phyloP scores from a whole-genome alignment of 345 rosid genomes.

The Schrenkiella parvula region DNA sequence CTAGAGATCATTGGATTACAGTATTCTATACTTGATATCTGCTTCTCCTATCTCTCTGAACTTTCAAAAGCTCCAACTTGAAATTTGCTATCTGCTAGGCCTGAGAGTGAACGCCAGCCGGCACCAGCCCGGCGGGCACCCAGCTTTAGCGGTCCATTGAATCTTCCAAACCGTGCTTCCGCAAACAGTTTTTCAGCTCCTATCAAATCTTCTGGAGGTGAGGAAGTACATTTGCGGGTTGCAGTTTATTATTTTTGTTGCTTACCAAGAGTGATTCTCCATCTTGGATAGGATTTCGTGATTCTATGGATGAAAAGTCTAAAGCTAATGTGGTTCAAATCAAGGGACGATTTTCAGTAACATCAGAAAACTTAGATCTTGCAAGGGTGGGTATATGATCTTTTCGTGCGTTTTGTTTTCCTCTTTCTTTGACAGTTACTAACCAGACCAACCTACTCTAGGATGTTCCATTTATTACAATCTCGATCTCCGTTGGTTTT shows the following conservation, averaged over 20 bases:
- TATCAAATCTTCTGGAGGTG: constrained; percentile 93
- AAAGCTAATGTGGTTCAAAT: constrained; percentile 92
- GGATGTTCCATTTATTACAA: constrained; percentile 59
- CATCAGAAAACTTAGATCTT: constrained; percentile 95
- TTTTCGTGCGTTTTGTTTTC: constrained; percentile 8
- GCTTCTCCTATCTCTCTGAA: neutral
- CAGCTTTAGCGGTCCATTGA: constrained; percentile 95
- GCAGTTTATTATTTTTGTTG: neutral
- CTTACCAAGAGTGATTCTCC: neutral
- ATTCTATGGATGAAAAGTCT: constrained; percentile 84
- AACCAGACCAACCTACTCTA: constrained; percentile 38
- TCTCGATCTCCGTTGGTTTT: constrained; percentile 20
- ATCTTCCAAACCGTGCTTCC: constrained; percentile 96
- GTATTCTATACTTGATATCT: neutral
- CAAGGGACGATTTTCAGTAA: constrained; percentile 96
- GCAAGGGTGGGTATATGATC: constrained; percentile 55
- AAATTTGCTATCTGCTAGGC: constrained; percentile 40
- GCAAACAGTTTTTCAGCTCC: constrained; percentile 99
- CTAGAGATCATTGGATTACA: neutral
- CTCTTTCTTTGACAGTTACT: constrained; percentile 31
- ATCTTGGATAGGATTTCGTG: constrained; percentile 65
- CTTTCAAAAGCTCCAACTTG: constrained; percentile 6
- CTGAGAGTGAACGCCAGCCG: constrained; percentile 58
- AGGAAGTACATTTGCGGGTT: neutral
- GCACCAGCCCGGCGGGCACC: constrained; percentile 57